These are phyloP conservation scores for Tympanopsis confertula DNA, from an alignment of 2,329 filamentous ascomycete species.

Conservation along the genomic window DNA sequence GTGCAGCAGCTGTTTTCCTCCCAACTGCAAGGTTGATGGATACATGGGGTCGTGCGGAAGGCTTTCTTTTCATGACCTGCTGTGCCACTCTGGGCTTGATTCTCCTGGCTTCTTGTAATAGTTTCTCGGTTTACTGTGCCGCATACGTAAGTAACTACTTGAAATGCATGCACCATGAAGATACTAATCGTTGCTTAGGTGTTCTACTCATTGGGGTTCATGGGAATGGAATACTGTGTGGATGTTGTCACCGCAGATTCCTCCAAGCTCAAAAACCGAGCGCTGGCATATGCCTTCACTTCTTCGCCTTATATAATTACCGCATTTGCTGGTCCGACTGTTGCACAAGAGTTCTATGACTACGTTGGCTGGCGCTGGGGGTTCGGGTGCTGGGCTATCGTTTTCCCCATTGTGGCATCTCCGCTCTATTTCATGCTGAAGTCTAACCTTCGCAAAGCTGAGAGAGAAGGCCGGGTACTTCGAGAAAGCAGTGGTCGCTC, in stretches of 20 bases:
- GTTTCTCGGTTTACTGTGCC: conserved; percentile 36
- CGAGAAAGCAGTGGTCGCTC: background rate
- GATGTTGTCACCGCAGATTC: conserved; percentile 8
- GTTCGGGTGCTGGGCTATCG: conserved; percentile 45
- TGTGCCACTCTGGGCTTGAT: conserved; percentile 36
- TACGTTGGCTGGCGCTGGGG: conserved; percentile 4
- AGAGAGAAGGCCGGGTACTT: background rate
- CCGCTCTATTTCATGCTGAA: conserved; percentile 1
- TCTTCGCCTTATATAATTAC: conserved; percentile 15
- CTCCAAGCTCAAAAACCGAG: conserved; percentile 8
- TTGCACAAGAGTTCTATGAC: conserved; percentile 1
- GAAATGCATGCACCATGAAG: background rate
- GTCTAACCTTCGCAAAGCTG: background rate
- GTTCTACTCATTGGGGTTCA: conserved; percentile 46
- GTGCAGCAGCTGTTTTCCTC: conserved; percentile 19
- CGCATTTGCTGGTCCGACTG: conserved; percentile 9
- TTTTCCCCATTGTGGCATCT: conserved; percentile 33
- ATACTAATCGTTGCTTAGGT: conserved; percentile 30
- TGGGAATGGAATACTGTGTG: conserved; percentile 6
- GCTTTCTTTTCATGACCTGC: conserved; percentile 24
- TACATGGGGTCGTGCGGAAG: conserved; percentile 33
- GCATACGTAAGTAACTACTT: conserved; percentile 13
- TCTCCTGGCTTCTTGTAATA: conserved; percentile 47
- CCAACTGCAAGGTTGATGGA: conserved; percentile 34
- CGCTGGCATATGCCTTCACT: conserved; percentile 9